phyloP scores from a whole-genome alignment of 495 filamentous ascomycete species.

The Trichocladium uniseriatum region DNA sequence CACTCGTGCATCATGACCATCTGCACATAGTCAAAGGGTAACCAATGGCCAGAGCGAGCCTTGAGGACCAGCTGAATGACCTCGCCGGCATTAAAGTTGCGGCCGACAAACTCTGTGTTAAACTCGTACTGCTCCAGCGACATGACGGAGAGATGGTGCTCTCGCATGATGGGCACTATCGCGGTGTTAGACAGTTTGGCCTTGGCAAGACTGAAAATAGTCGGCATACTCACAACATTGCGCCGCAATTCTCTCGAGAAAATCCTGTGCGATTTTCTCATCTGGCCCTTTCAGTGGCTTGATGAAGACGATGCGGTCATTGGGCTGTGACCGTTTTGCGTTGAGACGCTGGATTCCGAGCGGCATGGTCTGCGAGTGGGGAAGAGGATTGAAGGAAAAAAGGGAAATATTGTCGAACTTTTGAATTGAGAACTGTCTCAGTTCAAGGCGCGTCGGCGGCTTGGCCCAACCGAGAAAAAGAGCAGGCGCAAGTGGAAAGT shows the following conservation, averaged over 20 bases:
- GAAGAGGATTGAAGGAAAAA: no score
- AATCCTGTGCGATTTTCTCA: conserved; percentile 53
- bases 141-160: conserved; percentile 56
- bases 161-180: conserved; percentile 60
- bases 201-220: neutral
- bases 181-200: neutral
- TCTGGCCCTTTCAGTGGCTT: conserved; percentile 56
- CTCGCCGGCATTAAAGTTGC: conserved; percentile 81
- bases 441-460: no score
- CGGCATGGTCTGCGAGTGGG: conserved; percentile 42
- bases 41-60: conserved; percentile 53
- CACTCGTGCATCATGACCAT: conserved; percentile 79
- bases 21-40: conserved; percentile 66
- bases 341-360: conserved; percentile 61
- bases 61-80: conserved; percentile 70
- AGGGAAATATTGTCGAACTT: no score
- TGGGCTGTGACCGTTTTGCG: conserved; percentile 53
- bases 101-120: conserved; percentile 65
- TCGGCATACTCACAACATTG: conserved; percentile 47
- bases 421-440: no score
- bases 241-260: conserved; percentile 66
- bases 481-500: neutral
- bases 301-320: conserved; percentile 65
- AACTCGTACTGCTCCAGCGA: conserved; percentile 68
- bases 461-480: neutral